Percentiles rank a stretch among this genome's conserved stretches.
phyloP scores from a whole-genome alignment of 495 filamentous ascomycete species.

The Halenospora varia region DNA sequence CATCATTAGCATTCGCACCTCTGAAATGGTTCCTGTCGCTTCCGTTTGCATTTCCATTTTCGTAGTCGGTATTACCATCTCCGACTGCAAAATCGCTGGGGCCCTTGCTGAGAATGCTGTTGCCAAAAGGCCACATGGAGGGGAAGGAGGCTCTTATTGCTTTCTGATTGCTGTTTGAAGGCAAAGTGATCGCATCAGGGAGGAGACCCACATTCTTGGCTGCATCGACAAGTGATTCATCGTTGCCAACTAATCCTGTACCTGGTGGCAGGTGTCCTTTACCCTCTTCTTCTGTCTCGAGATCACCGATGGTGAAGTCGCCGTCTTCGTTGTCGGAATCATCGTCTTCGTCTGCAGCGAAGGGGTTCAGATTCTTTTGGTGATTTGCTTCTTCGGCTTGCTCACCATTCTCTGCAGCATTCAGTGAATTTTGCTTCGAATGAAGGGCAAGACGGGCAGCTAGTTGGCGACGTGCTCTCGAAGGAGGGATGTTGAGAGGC shows the following conservation, averaged over 20 bases:
- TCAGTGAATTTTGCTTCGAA: constrained; percentile 54
- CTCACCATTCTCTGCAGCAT: constrained; percentile 18
- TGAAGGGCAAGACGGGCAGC: constrained; percentile 79
- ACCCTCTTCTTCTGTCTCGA: constrained; percentile 19
- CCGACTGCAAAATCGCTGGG: constrained; percentile 10
- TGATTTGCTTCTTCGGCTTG: constrained; percentile 12
- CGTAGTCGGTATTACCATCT: not conserved
- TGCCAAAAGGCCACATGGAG: constrained; percentile 24
- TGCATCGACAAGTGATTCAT: not conserved
- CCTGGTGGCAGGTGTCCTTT: constrained; percentile 7
- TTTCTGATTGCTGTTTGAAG: constrained; percentile 6
- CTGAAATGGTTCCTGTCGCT: constrained; percentile 10
- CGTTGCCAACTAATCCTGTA: not conserved
- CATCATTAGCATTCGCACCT: constrained; percentile 19
- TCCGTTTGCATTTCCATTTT: not conserved
- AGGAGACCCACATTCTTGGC: constrained; percentile 21
- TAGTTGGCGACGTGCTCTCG: constrained; percentile 80
- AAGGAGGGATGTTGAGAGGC: constrained; percentile 74
- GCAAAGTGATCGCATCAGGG: constrained; percentile 3
- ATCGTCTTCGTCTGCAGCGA: constrained; percentile 40
- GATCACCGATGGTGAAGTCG: constrained; percentile 23
- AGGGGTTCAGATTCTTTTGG: constrained; percentile 22
- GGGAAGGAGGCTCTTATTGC: constrained; percentile 17
- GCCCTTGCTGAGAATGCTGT: not conserved
- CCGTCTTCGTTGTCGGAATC: constrained; percentile 38